Evolutionary conservation across 2,329 filamentous ascomycete genomes (phyloP), one percentile per base, ranked within the genome.

Genomic region (Ceratocystis eucalypticola): DNA sequence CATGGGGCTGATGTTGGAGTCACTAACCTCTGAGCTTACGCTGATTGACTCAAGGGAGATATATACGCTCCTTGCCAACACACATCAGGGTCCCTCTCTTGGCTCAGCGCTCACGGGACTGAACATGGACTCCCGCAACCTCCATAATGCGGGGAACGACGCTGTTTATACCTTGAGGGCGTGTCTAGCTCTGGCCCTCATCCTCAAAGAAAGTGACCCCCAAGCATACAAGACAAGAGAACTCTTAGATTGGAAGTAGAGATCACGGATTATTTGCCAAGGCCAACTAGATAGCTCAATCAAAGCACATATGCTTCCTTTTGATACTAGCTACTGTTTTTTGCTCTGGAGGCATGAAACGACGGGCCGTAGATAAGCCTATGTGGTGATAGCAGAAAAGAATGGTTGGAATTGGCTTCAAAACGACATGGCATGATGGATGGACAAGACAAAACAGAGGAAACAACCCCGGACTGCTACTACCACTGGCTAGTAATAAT

Each of bases 111-210:
- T 96, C 28, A 71, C 75, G 5, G 80, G 87, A 5, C 77, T 96
- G 33, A 82, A 81, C 2, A 82, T 95, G 7, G 71, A 76, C 0
- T 82, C 79, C 53, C 82, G 78, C 74, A 80, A 88, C 70, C 78
- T 93, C n/a, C 91, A 96, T 75, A 96, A 96, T 72, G 91, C 87
- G 0, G 86, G 91, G 1, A 96, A 96, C 70, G 91, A 96, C 73
- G 91, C 91, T 0, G 82, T 85, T 1, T 94, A 88, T 73, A 93
- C 90, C 0, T 75, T 96, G 69, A 85, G 87, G 69, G 87, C 85
- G 6, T 82, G 94, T 79, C 74, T 96, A 5, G 83, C 68, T n/a
- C 55, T 68, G 7, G 67, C 67, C 3, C 45, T 61, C 15, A 48
- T 53, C 15, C 3, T 62, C 7, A 20, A 7, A 22, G 33, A 65